These are phyloP conservation scores for Cichorium intybus DNA, from an alignment of 140 eudicot genomes.

Conservation along the genomic window DNA sequence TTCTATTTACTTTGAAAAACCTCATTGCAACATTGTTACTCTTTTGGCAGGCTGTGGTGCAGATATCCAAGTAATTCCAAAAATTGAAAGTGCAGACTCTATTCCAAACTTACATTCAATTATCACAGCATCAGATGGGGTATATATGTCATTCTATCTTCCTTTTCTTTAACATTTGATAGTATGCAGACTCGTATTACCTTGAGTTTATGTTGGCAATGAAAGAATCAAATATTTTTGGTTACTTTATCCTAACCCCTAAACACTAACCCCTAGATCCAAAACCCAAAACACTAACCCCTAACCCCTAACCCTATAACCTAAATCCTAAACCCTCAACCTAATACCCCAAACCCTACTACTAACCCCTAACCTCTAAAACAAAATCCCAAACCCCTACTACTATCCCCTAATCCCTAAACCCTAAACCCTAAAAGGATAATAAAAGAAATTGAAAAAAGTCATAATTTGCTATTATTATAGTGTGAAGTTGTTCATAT, in stretches of 20 bases:
- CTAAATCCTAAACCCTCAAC: no score
- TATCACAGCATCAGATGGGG: slow-evolving; percentile 98
- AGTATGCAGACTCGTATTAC: not conserved
- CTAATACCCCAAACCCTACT: no score
- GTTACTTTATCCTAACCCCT: slow-evolving; percentile 5
- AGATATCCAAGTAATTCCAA: slow-evolving; percentile 88
- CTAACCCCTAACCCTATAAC: no score
- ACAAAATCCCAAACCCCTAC: no score
- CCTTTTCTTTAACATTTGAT: not conserved
- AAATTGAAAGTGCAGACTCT: slow-evolving; percentile 98
- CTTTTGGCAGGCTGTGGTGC: slow-evolving; percentile 75
- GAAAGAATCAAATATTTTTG: not conserved
- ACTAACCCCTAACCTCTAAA: no score
- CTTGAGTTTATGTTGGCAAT: slow-evolving; percentile 3
- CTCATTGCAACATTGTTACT: slow-evolving; percentile 6
- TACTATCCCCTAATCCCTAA: no score
- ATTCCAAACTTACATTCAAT: slow-evolving; percentile 90
- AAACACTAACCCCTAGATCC: no score
- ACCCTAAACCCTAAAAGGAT: no score
- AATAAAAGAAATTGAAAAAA: no score
- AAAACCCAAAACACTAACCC: no score
- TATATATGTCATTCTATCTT: slow-evolving; percentile 16
- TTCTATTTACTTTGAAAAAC: slow-evolving; percentile 5
- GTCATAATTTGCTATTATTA: no score
- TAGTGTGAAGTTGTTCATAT: no score